Conservation (phyloP, 768 basidiomycete species). For the Naganishia antarctica region DNA sequence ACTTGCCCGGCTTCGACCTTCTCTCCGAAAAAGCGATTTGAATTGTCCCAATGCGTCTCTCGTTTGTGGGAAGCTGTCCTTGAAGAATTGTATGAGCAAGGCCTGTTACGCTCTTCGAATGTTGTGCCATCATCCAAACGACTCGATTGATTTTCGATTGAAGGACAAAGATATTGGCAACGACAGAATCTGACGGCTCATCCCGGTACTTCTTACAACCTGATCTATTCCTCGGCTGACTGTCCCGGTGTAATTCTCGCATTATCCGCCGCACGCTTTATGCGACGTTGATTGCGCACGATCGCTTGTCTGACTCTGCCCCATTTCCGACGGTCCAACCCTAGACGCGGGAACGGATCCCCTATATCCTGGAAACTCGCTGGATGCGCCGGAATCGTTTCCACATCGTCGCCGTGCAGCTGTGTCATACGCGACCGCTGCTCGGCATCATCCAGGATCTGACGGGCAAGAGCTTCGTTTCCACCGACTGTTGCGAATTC, state of each 20-base stretch:
- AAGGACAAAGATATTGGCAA: too few relatives aligned
- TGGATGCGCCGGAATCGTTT: too few relatives aligned
- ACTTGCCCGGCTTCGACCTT: background rate
- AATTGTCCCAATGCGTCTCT: background rate
- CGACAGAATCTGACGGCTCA: too few relatives aligned
- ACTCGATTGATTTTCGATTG: too few relatives aligned
- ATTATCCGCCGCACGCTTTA: too few relatives aligned
- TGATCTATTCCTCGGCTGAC: background rate
- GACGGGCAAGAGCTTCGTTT: background rate
- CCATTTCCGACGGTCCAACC: constrained; percentile 10
- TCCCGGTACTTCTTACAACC: too few relatives aligned
- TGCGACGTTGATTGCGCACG: background rate
- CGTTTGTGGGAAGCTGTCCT: too few relatives aligned
- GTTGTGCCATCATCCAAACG: too few relatives aligned
- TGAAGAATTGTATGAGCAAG: too few relatives aligned
- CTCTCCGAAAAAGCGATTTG: background rate
- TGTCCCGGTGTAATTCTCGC: background rate
- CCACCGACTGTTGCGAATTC: background rate
- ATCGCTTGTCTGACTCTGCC: background rate
- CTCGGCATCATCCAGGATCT: background rate
- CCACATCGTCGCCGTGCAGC: background rate
- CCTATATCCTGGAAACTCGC: background rate
- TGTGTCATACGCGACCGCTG: too few relatives aligned
- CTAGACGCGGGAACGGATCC: constrained; percentile 6
- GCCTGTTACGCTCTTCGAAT: too few relatives aligned